Evolutionary conservation across 2,329 filamentous ascomycete genomes (phyloP), one percentile per base, ranked within the genome.

Genomic region (Sporothrix euskadiensis): DNA sequence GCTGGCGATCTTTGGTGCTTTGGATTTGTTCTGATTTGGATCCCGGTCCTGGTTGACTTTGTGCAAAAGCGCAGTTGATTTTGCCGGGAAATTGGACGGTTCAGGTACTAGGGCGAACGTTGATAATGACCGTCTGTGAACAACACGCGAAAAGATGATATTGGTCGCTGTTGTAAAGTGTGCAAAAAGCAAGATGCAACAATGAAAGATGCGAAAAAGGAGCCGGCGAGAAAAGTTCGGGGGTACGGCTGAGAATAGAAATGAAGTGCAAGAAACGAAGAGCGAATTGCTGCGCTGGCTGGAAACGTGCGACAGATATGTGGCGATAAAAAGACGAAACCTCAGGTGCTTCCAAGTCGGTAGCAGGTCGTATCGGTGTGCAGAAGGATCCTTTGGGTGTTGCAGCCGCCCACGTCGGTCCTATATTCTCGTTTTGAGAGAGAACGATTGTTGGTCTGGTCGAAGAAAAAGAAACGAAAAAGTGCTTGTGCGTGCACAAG

Each of bases 401-500:
- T 22, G 56, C 35, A 66, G n/a, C 61, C 39, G 66, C 66, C 47
- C 30, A 30, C 19, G 66, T 69, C 30, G 26, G 66, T 41, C n/a
- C 39, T 44, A 44, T 65, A 26, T 44, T 19, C n/a, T 44, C 10
- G n/a, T 10, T 65, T 16, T 65, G 10, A 26, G n/a, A 56, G 52
- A 22, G n/a, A 56, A 22, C 22, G n/a, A 41, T 22, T 63, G 39
- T 26, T 30, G 61, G 61, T 26, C 26, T 8, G 44, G 44, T 56
- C 47, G 49, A 57, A 19, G 66, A 54, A 22, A 10, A 44, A 22
- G 30, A 57, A 19, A 49, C 8, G 7, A 8, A 68, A 57, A 70
- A 70, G 6, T 57, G 68, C 49, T 54, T 70, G n/a, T 52, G 47
- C 30, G 66, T 54, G 66, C 30, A 35, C 52, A 57, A 39, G 63